Conservation (phyloP, 768 basidiomycete species). For the Suillus fuscotomentosus region DNA sequence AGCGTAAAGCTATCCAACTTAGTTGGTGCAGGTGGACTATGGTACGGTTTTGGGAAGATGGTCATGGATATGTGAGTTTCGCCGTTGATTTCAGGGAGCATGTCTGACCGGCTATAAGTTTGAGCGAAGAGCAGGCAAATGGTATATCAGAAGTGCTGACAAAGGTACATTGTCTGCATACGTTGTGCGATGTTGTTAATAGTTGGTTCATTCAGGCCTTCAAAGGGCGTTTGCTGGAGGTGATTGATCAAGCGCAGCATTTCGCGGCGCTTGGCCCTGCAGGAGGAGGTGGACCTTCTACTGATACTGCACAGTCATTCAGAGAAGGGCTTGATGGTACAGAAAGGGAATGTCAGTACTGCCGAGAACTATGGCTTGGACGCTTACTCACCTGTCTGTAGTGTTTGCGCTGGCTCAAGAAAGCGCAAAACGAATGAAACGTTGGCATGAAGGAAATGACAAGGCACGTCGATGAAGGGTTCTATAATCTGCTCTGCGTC, state of each 20-base stretch:
- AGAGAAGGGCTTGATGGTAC: conserved; percentile 91
- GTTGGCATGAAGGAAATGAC: conserved; percentile 81
- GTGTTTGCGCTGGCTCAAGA: conserved; percentile 88
- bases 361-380: conserved; percentile 13
- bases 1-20: conserved; percentile 81
- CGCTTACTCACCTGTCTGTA: conserved; percentile 29
- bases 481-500: background rate
- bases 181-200: conserved; percentile 9
- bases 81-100: conserved; percentile 1
- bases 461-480: conserved; percentile 43
- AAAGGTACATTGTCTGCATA: conserved; percentile 41
- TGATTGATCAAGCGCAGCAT: conserved; percentile 86
- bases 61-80: conserved; percentile 74
- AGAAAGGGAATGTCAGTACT: conserved; percentile 78
- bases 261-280: conserved; percentile 70
- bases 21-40: conserved; percentile 84
- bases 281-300: conserved; percentile 50
- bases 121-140: conserved; percentile 71
- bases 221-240: conserved; percentile 70
- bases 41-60: conserved; percentile 91
- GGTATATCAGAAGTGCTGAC: conserved; percentile 72
- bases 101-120: conserved; percentile 39
- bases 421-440: conserved; percentile 70
- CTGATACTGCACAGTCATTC: conserved; percentile 70
- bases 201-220: conserved; percentile 55